Evolutionary conservation across 2,329 filamentous ascomycete genomes (phyloP).

Genomic region (Diaporthe helianthi): DNA sequence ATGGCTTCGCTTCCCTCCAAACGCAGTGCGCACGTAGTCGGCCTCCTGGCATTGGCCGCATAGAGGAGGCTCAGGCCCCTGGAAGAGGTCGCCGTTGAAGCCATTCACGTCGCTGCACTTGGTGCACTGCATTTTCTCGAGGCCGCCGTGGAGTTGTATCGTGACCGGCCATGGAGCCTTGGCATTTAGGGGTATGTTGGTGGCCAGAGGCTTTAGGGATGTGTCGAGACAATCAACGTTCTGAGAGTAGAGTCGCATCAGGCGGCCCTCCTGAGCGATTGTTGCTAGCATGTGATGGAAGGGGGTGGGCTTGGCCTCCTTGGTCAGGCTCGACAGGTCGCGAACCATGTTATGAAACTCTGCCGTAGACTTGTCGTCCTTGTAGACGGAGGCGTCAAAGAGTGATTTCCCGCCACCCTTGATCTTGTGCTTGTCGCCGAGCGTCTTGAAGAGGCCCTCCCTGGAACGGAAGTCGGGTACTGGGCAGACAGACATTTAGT

Average conservation of each 20-base stretch:
- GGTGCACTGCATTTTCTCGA: slow-evolving; percentile 96
- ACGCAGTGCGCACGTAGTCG: slow-evolving; percentile 76
- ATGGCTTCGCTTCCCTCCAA: slow-evolving; percentile 87
- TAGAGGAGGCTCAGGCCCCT: slow-evolving; percentile 81
- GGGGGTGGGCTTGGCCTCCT: slow-evolving; percentile 78
- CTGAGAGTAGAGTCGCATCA: slow-evolving; percentile 92
- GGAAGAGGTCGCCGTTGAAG: slow-evolving; percentile 81
- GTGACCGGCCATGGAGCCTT: slow-evolving; percentile 94
- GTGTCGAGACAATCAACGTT: slow-evolving; percentile 98
- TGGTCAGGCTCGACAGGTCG: slow-evolving; percentile 80
- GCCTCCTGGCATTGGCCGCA: slow-evolving; percentile 77
- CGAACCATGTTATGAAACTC: slow-evolving; percentile 97
- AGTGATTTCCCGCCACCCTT: slow-evolving; percentile 94
- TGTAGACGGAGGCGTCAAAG: slow-evolving; percentile 97
- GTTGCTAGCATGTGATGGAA: slow-evolving; percentile 96
- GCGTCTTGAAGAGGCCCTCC: slow-evolving; percentile 84
- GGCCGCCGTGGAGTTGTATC: slow-evolving; percentile 89
- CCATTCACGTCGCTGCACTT: slow-evolving; percentile 82
- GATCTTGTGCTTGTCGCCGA: slow-evolving; percentile 86
- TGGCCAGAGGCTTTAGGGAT: slow-evolving; percentile 78
- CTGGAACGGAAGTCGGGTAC: slow-evolving; percentile 96
- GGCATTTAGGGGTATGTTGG: slow-evolving; percentile 77
- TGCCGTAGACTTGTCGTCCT: slow-evolving; percentile 84
- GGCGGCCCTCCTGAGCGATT: slow-evolving; percentile 82
- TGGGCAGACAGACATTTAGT: slow-evolving; percentile 45